Evolutionary conservation across 2,329 filamentous ascomycete species (phyloP).

Genomic region (Penicillium janthinellum): DNA sequence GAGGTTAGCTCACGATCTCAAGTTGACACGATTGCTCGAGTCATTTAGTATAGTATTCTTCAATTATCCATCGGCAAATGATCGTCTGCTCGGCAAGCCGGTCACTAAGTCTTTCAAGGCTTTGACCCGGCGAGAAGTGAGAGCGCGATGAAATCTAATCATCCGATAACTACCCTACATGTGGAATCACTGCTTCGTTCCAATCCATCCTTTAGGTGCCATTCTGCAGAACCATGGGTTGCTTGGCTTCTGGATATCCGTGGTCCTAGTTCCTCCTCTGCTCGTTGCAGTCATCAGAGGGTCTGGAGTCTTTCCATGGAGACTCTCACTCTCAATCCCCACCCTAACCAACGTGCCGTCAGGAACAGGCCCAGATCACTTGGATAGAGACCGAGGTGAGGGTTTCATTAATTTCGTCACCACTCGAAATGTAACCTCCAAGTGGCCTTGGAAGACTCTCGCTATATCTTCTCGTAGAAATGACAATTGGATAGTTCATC

Average conservation of each 20-base stretch:
- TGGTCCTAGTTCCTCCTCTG: neutral
- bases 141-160: neutral
- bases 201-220: neutral
- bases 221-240: neutral
- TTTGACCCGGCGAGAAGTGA: neutral
- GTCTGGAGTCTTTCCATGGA: slow-evolving; percentile 5
- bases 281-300: neutral
- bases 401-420: slow-evolving; percentile 16
- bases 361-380: slow-evolving; percentile 11
- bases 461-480: slow-evolving; percentile 6
- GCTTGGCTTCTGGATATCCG: neutral
- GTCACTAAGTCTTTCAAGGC: neutral
- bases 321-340: neutral
- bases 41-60: neutral
- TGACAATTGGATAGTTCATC: neutral
- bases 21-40: neutral
- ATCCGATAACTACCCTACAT: neutral
- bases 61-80: neutral
- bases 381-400: neutral
- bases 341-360: slow-evolving; percentile 2
- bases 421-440: slow-evolving; percentile 18
- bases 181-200: too few relatives aligned
- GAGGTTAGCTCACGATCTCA: neutral
- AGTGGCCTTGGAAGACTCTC: neutral
- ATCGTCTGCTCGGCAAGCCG: neutral